Conservation (phyloP, 208 protist species). For the Trypanosoma cruzi region DNA sequence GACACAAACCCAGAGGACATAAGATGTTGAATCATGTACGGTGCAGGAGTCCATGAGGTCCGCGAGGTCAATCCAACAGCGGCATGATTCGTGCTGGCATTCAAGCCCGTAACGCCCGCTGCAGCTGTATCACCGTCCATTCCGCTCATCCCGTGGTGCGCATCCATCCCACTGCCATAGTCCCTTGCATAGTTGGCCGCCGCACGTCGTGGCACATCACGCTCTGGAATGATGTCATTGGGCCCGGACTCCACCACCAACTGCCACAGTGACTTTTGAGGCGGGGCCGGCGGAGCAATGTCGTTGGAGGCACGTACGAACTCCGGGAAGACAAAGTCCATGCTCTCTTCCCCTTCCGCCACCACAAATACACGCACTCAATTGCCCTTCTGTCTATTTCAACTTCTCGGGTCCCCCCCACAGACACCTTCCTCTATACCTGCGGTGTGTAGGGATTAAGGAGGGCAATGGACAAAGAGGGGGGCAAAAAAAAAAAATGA, state of each 20-base stretch:
- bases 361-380: background rate
- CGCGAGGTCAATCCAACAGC: constrained; percentile 35
- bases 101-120: constrained; percentile 26
- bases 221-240: constrained; percentile 49
- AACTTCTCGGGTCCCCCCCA: no score
- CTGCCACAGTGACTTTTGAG: constrained; percentile 72
- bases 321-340: constrained; percentile 35
- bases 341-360: background rate
- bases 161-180: background rate
- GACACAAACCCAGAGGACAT: constrained; percentile 42
- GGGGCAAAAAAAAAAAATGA: no score
- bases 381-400: background rate
- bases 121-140: constrained; percentile 1
- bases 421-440: background rate
- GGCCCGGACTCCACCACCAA: constrained; percentile 72
- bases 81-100: background rate
- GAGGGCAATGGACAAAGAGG: no score
- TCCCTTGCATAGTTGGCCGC: background rate
- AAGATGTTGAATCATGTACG: constrained; percentile 46
- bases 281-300: constrained; percentile 12
- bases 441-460: constrained; percentile 13
- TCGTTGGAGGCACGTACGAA: constrained; percentile 31
- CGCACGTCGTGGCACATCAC: constrained; percentile 29
- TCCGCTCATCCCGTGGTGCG: background rate
- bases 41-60: constrained; percentile 46